Conservation (phyloP, 2,329 filamentous ascomycete species). For the Elsinoe perseae region DNA sequence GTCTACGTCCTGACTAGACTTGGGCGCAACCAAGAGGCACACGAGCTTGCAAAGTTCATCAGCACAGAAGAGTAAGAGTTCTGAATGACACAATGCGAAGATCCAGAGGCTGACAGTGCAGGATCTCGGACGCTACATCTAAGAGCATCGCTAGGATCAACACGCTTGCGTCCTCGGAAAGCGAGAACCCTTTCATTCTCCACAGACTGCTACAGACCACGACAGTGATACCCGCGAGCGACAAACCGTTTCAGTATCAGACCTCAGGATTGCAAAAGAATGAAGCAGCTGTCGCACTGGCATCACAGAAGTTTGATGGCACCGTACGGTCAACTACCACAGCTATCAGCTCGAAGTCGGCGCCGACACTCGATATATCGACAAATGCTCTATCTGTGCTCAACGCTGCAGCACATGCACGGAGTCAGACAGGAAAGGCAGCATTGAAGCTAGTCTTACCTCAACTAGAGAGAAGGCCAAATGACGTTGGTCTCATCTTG, state of each 20-base stretch:
- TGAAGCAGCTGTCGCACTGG: slow-evolving; percentile 55
- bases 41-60: slow-evolving; percentile 54
- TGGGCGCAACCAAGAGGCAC: slow-evolving; percentile 59
- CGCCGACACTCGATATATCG: slow-evolving; percentile 32
- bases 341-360: slow-evolving; percentile 40
- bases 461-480: slow-evolving; percentile 64
- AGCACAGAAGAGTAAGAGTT: slow-evolving; percentile 51
- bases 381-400: slow-evolving; percentile 53
- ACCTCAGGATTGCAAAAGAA: slow-evolving; percentile 55
- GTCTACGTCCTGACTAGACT: slow-evolving; percentile 62
- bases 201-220: slow-evolving; percentile 54
- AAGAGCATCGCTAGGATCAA: slow-evolving; percentile 62
- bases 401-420: slow-evolving; percentile 67
- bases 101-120: slow-evolving; percentile 27
- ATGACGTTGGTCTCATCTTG: slow-evolving; percentile 71
- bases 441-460: slow-evolving; percentile 62
- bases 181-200: slow-evolving; percentile 59
- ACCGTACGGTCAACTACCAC: slow-evolving; percentile 50
- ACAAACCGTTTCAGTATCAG: slow-evolving; percentile 68
- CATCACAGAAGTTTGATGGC: slow-evolving; percentile 60
- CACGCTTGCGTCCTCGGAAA: slow-evolving; percentile 41
- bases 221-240: slow-evolving; percentile 46
- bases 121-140: slow-evolving; percentile 60
- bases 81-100: not conserved
- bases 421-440: slow-evolving; percentile 55